Evolutionary conservation across 208 protist species (phyloP), one percentile per base, ranked within the genome.

Genomic region (Trypanosoma vivax): DNA sequence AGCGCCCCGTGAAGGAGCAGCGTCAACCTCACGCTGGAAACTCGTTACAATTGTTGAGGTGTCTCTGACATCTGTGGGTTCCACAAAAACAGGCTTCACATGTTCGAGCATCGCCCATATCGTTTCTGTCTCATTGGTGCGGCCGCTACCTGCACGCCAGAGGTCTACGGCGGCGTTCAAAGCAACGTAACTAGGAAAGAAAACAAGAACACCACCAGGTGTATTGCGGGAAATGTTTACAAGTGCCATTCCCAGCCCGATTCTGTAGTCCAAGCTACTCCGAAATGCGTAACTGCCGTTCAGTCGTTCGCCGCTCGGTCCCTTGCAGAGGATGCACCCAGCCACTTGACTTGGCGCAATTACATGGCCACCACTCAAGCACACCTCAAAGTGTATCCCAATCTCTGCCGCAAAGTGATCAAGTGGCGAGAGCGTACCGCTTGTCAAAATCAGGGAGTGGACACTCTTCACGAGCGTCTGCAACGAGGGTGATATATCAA

Each of bases 121-220:
- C 37, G 85, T 93, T 50, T 55, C 13, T 2, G 51, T 49, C 24
- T 75, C 65, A 7, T 62, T 52, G 9, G 41, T 25, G 1, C 60
- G 40, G 10, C 68, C 74, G 25, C 65, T 71, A 16, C 79, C 80
- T 2, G 72, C 51, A 27, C 72, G 65, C 85, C 89, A 95, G 28
- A 89, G 28, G n/a, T 83, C 72, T 21, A 92, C 63, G 10, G 82
- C 74, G 4, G 69, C 59, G 50, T 86, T 70, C 57, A 95, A 60
- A 0, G 83, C 83, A n/a, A 71, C 61, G 56, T 95, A 95, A 54
- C 85, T 93, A 1, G 96, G 94, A 55, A 99, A 99, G 70, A 99
- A 99, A 2, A 99, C 96, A 1, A 99, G 82, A 18, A 97, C 59
- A 29, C 97, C 97, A 34, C 95, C 84, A 7, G 96, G 97, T 5